Percentiles rank a stretch among this genome's conserved stretches.
These are phyloP conservation scores for Priceomyces castillae DNA, from an alignment of 805 yeast genomes.

Conservation along the genomic window DNA sequence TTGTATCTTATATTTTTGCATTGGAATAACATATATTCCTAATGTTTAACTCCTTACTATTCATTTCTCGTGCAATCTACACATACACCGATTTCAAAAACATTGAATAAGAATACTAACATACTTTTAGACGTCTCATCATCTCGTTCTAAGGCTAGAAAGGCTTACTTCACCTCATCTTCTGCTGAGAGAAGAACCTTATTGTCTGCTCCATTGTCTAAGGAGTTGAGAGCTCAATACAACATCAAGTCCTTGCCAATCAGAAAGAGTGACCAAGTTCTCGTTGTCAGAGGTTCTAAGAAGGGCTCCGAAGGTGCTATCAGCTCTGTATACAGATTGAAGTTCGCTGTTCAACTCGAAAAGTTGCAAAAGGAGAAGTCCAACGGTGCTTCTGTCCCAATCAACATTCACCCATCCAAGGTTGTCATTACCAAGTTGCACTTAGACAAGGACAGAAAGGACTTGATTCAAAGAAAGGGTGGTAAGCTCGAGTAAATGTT, in stretches of 20 bases:
- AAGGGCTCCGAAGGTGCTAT: slow-evolving; percentile 99
- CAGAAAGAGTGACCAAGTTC: slow-evolving; percentile 96
- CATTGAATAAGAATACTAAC: slow-evolving; percentile 38
- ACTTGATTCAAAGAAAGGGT: slow-evolving; percentile 95
- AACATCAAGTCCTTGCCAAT: slow-evolving; percentile 93
- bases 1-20: too few relatives aligned
- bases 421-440: slow-evolving; percentile 97
- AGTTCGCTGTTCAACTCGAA: slow-evolving; percentile 94
- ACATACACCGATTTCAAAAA: too few relatives aligned
- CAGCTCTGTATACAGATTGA: slow-evolving; percentile 97
- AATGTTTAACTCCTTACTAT: too few relatives aligned
- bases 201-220: slow-evolving; percentile 98
- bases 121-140: slow-evolving; percentile 83
- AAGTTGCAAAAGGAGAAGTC: slow-evolving; percentile 97
- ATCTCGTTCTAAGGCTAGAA: slow-evolving; percentile 99
- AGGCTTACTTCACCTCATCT: slow-evolving; percentile 98
- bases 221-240: slow-evolving; percentile 98
- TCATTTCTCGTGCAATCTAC: too few relatives aligned
- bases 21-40: too few relatives aligned
- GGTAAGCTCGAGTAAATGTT: slow-evolving; percentile 83
- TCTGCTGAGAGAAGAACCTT: slow-evolving; percentile 91
- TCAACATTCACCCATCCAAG: slow-evolving; percentile 97
- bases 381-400: slow-evolving; percentile 95
- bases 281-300: slow-evolving; percentile 97
- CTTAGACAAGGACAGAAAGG: slow-evolving; percentile 99